Evolutionary conservation across 176 grass and related monocot species (phyloP).

Genomic region (Neostapfia colusana): DNA sequence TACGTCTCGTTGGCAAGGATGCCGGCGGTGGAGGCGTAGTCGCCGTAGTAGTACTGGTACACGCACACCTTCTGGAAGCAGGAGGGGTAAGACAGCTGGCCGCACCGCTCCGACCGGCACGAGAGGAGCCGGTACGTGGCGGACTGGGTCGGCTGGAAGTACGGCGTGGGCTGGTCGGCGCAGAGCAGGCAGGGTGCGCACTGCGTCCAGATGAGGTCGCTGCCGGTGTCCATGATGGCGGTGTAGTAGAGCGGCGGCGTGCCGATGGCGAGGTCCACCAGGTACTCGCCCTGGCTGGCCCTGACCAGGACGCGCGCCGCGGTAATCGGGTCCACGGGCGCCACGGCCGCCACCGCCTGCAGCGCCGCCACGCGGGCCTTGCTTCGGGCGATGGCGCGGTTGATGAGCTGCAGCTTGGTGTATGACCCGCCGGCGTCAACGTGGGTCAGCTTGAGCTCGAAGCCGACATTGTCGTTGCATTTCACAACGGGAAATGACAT

Average conservation of each 20-base stretch:
- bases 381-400: slow-evolving; percentile 56
- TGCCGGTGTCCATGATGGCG: slow-evolving; percentile 58
- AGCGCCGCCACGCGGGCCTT: slow-evolving; percentile 41
- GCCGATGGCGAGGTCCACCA: slow-evolving; percentile 65
- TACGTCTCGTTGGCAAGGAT: slow-evolving; percentile 73
- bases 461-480: slow-evolving; percentile 31
- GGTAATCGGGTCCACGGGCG: slow-evolving; percentile 25
- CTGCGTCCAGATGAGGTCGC: slow-evolving; percentile 74
- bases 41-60: slow-evolving; percentile 71
- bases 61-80: slow-evolving; percentile 59
- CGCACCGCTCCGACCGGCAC: slow-evolving; percentile 46
- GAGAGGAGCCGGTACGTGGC: slow-evolving; percentile 34
- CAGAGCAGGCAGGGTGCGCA: slow-evolving; percentile 66
- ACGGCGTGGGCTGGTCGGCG: slow-evolving; percentile 57
- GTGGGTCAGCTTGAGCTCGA: slow-evolving; percentile 53
- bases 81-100: slow-evolving; percentile 43
- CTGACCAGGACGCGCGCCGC: slow-evolving; percentile 42
- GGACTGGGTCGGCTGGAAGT: slow-evolving; percentile 46
- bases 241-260: slow-evolving; percentile 55
- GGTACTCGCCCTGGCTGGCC: slow-evolving; percentile 64
- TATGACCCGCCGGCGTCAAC: slow-evolving; percentile 41
- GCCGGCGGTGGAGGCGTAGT: slow-evolving; percentile 60
- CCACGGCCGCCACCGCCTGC: slow-evolving; percentile 37
- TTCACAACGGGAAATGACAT: neutral
- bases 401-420: slow-evolving; percentile 37